A percentile compares a stretch with the other conserved stretches of the same genome.
Conservation (phyloP, 257 asterid species). For the Przewalskia tangutica region DNA sequence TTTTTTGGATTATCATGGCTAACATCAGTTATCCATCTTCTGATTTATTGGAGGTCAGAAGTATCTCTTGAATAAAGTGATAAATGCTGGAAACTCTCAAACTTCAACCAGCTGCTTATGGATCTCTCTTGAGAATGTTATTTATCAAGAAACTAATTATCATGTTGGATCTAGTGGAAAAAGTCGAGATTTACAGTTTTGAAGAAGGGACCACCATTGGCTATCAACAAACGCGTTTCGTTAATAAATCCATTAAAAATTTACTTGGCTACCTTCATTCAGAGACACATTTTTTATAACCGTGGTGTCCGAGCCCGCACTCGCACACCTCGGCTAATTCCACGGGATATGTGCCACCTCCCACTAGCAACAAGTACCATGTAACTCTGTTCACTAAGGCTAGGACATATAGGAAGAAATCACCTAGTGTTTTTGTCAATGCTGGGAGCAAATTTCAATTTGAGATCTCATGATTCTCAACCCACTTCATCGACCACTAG, state of each 20-base stretch:
- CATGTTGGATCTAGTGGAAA: slow-evolving; percentile 1
- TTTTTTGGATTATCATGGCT: background rate
- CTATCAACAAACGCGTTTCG: background rate
- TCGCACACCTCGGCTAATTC: too few species aligned
- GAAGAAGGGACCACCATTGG: background rate
- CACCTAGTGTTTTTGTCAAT: too few species aligned
- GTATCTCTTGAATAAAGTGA: background rate
- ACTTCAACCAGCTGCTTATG: background rate
- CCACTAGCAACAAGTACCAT: too few species aligned
- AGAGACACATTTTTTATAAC: background rate
- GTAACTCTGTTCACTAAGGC: too few species aligned
- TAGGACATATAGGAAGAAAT: too few species aligned
- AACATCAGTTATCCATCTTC: background rate
- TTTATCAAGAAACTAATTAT: background rate
- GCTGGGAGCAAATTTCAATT: too few species aligned
- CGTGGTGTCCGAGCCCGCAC: too few species aligned
- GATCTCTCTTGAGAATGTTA: background rate
- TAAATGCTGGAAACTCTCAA: background rate
- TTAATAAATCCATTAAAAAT: background rate
- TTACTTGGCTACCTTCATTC: background rate
- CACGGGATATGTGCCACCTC: too few species aligned
- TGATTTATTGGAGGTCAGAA: background rate
- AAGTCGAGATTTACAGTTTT: background rate
- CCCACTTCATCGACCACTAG: too few species aligned
- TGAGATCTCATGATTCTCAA: too few species aligned